Evolutionary conservation across 1,284 basidiomycete species (phyloP).

Genomic region (Agaricales sp.): DNA sequence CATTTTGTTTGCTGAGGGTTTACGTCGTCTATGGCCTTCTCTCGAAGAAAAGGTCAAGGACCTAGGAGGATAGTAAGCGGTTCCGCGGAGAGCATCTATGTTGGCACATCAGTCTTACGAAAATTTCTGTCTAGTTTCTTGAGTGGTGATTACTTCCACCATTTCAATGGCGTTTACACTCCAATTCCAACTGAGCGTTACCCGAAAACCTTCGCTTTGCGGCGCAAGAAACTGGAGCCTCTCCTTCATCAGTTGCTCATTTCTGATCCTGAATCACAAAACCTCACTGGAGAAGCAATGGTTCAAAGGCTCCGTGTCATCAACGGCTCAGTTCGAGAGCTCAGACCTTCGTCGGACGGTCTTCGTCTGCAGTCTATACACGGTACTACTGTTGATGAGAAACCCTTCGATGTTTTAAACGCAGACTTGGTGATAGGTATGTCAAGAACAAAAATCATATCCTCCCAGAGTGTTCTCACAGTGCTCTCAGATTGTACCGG

Average conservation of each 20-base stretch:
- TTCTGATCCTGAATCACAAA: neutral
- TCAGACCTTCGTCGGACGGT: neutral
- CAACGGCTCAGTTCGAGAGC: neutral
- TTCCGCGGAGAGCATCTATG: neutral
- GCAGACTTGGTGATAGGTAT: neutral
- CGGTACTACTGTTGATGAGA: neutral
- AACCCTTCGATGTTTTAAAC: neutral
- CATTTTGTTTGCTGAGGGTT: neutral
- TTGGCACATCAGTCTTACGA: neutral
- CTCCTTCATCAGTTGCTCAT: neutral
- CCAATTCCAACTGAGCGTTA: neutral
- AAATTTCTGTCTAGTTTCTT: neutral
- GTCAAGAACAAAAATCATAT: neutral
- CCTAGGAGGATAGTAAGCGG: neutral
- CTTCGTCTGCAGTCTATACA: neutral
- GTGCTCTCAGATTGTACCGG: neutral
- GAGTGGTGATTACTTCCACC: neutral
- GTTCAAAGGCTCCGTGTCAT: neutral
- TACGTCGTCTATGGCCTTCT: neutral
- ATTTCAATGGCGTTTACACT: neutral
- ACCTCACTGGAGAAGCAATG: neutral
- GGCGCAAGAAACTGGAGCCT: neutral
- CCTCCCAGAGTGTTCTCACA: neutral
- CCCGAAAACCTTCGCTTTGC: neutral
- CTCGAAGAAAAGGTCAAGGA: neutral